Percentiles rank a stretch among this genome's conserved stretches.
phyloP scores from a whole-genome alignment of 352 stramenopile genomes.

The Phytophthora pini region DNA sequence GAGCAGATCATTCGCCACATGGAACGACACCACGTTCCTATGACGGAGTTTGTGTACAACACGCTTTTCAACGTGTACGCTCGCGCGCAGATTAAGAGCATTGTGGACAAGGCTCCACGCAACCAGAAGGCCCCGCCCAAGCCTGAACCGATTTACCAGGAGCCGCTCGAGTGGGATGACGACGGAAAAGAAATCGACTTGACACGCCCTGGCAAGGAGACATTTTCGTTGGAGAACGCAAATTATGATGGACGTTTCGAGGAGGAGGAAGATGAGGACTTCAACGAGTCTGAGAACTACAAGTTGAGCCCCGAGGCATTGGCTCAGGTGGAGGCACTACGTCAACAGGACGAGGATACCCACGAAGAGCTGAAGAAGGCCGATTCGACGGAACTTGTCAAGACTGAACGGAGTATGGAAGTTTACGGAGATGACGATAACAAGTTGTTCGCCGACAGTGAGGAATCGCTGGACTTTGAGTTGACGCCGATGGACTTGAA shows the following conservation, averaged over 20 bases:
- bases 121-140: constrained; percentile 49
- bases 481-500: constrained; percentile 59
- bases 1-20: constrained; percentile 83
- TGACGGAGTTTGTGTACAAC: constrained; percentile 73
- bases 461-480: constrained; percentile 58
- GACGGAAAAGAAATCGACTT: constrained; percentile 76
- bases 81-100: constrained; percentile 68
- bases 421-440: constrained; percentile 46
- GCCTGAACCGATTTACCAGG: constrained; percentile 67
- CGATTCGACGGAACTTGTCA: constrained; percentile 36
- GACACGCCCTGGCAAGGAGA: constrained; percentile 70
- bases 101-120: constrained; percentile 71
- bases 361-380: constrained; percentile 46
- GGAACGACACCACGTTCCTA: constrained; percentile 68
- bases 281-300: constrained; percentile 45
- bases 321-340: constrained; percentile 44
- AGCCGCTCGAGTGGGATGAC: constrained; percentile 77
- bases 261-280: constrained; percentile 58
- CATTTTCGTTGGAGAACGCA: constrained; percentile 60
- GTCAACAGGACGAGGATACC: constrained; percentile 35
- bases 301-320: constrained; percentile 50
- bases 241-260: constrained; percentile 75
- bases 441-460: constrained; percentile 39
- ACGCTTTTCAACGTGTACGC: constrained; percentile 85
- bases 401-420: constrained; percentile 40